Conservation (phyloP, 768 basidiomycete species). For the Lactarius sanguifluus region DNA sequence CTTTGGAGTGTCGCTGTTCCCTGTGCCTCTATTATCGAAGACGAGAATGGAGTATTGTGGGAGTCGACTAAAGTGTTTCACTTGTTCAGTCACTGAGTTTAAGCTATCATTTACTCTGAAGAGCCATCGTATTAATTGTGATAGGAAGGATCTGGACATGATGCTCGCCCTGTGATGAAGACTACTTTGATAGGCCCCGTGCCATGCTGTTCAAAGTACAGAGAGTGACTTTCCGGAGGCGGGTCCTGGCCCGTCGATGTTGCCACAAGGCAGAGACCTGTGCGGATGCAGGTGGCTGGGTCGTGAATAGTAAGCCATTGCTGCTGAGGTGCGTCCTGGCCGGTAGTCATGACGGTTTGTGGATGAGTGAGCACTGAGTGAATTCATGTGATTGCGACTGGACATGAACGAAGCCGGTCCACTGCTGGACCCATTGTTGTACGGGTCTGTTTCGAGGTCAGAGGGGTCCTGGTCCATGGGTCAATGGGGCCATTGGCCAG, state of each 20-base stretch:
- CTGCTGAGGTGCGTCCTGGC: neutral
- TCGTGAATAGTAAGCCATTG: conserved; percentile 53
- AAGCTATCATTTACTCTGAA: conserved; percentile 60
- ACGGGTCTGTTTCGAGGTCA: too few species aligned
- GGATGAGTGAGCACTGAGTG: too few species aligned
- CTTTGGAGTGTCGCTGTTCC: conserved; percentile 65
- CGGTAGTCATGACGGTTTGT: neutral
- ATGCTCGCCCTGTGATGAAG: conserved; percentile 69
- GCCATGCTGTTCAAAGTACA: conserved; percentile 78
- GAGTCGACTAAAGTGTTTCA: conserved; percentile 56
- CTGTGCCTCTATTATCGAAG: conserved; percentile 85
- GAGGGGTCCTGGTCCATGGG: too few species aligned
- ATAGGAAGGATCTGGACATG: neutral
- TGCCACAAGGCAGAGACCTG: conserved; percentile 76
- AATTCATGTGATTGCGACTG: neutral
- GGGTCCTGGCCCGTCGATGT: conserved; percentile 44
- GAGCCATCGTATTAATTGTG: neutral
- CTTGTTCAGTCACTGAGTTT: conserved; percentile 65
- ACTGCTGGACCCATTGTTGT: too few species aligned
- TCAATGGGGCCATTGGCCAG: too few species aligned
- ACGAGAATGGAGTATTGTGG: conserved; percentile 62
- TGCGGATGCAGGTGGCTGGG: conserved; percentile 58
- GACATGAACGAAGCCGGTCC: too few species aligned
- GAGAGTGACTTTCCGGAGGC: conserved; percentile 62
- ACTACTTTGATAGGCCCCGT: conserved; percentile 61